Evolutionary conservation across 140 eudicot genomes (phyloP), one percentile per base, ranked within the genome.

Genomic region (Anethum foeniculum): DNA sequence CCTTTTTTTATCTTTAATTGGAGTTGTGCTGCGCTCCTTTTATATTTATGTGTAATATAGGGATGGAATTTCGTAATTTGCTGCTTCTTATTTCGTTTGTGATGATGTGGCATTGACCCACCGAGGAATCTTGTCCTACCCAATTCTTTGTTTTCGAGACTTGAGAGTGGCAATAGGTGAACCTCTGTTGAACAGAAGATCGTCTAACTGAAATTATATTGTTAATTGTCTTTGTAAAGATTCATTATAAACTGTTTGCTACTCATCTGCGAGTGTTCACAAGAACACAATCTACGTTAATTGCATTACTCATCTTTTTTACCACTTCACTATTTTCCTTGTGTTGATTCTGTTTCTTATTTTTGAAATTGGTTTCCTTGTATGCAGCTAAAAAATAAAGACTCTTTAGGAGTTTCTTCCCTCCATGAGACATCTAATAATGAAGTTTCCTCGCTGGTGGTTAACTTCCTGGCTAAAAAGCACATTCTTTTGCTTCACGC

Each of bases 401-500:
- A 85, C 73, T 41, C 62, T 77, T 75, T 71, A 80, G 87, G 16
- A 72, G 88, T 87, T 80, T 60, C 88, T 76, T 6, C 56, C 79
- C 64, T 76, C 51, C 65, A 44, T 65, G 88, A 72, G 82, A 86
- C 79, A 51, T 80, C 83, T 32, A 81, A 83, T 39, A 78, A 71
- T 79, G 91, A 84, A 83, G 84, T 58, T 46, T 81, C 89, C 38
- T 76, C 82, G 49, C 34, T 79, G 67, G 39, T 87, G 83, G 85
- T 84, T 82, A 88, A 82, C 81, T 81, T 93, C 64, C 80, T 95
- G 80, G 88, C 84, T 25, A 87, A 85, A 68, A 89, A 89, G 81
- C 98, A 93, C 83, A 87, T 95, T 81, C 81, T 95, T 47, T 88
- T 95, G 80, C 93, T 95, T 78, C 99, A 95, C 80, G 99, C 99